A percentile compares a stretch with the other conserved stretches of the same genome.
Evolutionary conservation across 2,329 filamentous ascomycete genomes (phyloP).

Genomic region (Trichophyton simii): DNA sequence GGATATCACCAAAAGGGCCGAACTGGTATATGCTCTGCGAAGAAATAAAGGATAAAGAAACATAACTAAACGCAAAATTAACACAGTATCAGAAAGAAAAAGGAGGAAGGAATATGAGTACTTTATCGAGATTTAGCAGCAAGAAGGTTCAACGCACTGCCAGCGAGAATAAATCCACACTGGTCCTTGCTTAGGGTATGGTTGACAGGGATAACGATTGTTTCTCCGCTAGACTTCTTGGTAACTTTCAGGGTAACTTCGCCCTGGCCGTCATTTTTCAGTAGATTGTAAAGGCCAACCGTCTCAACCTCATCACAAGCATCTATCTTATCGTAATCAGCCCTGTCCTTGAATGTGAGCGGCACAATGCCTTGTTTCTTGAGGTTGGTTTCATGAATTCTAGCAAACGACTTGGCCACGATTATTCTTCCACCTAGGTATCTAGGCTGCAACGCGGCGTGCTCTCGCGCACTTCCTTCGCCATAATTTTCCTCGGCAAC

Average conservation of each 20-base stretch:
- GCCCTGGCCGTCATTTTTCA: conserved; percentile 64
- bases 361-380: conserved; percentile 98
- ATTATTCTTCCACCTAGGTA: conserved; percentile 79
- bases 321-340: conserved; percentile 71
- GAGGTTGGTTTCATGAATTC: conserved; percentile 89
- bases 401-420: conserved; percentile 73
- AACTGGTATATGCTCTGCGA: conserved; percentile 1
- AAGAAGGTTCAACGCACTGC: conserved; percentile 83
- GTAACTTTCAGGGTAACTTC: conserved; percentile 56
- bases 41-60: not conserved
- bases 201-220: conserved; percentile 60
- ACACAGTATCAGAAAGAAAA: not conserved
- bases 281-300: conserved; percentile 69
- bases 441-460: conserved; percentile 80
- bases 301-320: conserved; percentile 77
- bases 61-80: not conserved
- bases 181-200: conserved; percentile 86
- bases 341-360: conserved; percentile 76
- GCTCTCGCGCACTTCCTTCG: conserved; percentile 77
- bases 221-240: conserved; percentile 50
- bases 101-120: not conserved
- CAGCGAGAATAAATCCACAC: conserved; percentile 80
- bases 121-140: conserved; percentile 43
- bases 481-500: conserved; percentile 97
- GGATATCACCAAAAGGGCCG: not conserved